phyloP scores from a whole-genome alignment of 2,329 filamentous ascomycete genomes.

The Stagonosporopsis cucurbitacearum region DNA sequence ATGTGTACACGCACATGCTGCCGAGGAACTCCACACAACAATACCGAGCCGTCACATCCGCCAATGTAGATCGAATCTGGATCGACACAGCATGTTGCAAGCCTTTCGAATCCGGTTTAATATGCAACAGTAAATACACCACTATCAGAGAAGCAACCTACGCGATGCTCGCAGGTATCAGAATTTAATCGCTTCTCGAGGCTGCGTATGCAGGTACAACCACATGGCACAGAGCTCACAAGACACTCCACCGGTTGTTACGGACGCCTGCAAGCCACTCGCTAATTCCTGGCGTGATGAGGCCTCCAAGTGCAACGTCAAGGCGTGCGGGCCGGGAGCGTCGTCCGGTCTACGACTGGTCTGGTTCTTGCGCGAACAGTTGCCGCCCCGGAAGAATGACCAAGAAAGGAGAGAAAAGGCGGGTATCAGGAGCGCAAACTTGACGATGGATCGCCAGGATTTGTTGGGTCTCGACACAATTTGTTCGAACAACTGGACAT shows the following conservation, averaged over 20 bases:
- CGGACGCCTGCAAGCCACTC: conserved; percentile 5
- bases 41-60: conserved; percentile 25
- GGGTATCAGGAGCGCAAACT: conserved; percentile 20
- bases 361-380: conserved; percentile 23
- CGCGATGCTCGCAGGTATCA: background rate
- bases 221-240: conserved; percentile 1
- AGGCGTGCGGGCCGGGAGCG: conserved; percentile 21
- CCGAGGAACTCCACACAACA: conserved; percentile 29
- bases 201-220: conserved; percentile 10
- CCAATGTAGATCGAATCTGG: conserved; percentile 8
- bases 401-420: conserved; percentile 29
- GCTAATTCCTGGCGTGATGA: background rate
- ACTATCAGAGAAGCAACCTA: background rate
- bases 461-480: background rate
- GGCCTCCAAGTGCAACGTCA: conserved; percentile 18
- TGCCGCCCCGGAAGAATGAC: conserved; percentile 26
- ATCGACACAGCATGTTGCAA: conserved; percentile 20
- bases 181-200: background rate
- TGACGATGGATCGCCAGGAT: conserved; percentile 1
- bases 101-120: background rate
- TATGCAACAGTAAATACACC: background rate
- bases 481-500: background rate
- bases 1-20: conserved; percentile 32
- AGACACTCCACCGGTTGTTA: background rate
- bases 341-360: conserved; percentile 22